Evolutionary conservation across 106 monocot species (phyloP), one percentile per base, ranked within the genome.

Genomic region (Phalaenopsis aphrodite): DNA sequence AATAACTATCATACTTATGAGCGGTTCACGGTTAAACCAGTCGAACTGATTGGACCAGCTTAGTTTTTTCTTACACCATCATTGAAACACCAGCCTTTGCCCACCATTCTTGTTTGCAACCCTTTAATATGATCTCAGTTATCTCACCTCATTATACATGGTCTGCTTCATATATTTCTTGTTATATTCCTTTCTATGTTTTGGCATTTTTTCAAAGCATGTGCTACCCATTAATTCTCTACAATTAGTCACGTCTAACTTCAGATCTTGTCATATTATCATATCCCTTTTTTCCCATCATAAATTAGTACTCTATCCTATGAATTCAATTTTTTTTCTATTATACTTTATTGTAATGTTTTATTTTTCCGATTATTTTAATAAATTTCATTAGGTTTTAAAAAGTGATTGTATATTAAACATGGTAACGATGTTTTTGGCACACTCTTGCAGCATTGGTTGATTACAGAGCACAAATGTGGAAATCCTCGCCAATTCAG

Each of bases 401-500:
- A 69, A 69, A 69, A 39, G 14, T 39, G 39, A 14, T 69, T 69
- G 24, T 69, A 23, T 69, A 39, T 36, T 15, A 14, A 75, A 19
- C 18, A 12, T 67, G 42, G 8, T 72, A 21, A n/a, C 74, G 16
- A 67, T 76, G 45, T 48, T 30, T 42, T 87, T 82, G 89, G 65
- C 42, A 41, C 71, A 45, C 71, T 38, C 69, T 67, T 77, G n/a
- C 75, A 77, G 66, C 48, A 74, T 41, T 71, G 77, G 43, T 74
- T 78, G 61, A 41, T 66, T 48, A 65, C 19, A 42, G 83, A 41
- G 48, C 72, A 61, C 68, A 82, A 58, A 23, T 42, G 78, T 84
- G 71, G 78, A 46, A 83, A 56, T 64, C 72, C 72, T 82, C 91
- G 96, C 2, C 83, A 83, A n/a, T 87, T 93, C 15, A 89, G 93